Conservation (phyloP, 2,329 filamentous ascomycete genomes). For the Talaromyces sp. region DNA sequence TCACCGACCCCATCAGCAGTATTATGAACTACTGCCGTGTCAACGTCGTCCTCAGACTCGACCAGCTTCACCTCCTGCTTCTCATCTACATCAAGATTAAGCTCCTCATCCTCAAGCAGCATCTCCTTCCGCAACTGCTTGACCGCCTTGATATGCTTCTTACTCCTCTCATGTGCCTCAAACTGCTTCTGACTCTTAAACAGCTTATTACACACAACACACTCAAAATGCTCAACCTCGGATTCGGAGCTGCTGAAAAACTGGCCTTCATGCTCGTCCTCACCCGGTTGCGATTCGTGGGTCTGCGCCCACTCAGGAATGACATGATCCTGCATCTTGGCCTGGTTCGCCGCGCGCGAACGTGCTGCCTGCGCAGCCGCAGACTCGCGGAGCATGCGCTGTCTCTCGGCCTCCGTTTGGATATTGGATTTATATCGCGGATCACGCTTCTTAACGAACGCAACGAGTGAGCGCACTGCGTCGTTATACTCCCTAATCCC, state of each 20-base stretch:
- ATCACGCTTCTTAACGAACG: conserved; percentile 87
- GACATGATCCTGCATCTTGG: conserved; percentile 62
- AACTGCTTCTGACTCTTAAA: conserved; percentile 93
- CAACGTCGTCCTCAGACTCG: background rate
- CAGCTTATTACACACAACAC: conserved; percentile 60
- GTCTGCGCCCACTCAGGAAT: conserved; percentile 70
- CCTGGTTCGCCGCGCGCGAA: conserved; percentile 75
- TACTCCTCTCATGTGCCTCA: conserved; percentile 90
- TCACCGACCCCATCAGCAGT: no score
- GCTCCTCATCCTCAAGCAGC: conserved; percentile 69
- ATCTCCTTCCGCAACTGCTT: conserved; percentile 78
- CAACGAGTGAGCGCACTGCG: conserved; percentile 77
- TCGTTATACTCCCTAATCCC: conserved; percentile 88
- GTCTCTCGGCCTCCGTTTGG: conserved; percentile 75
- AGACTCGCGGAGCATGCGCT: conserved; percentile 71
- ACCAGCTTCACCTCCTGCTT: conserved; percentile 16
- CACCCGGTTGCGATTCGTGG: conserved; percentile 33
- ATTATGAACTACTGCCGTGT: background rate
- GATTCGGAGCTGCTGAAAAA: conserved; percentile 46
- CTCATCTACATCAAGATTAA: conserved; percentile 15
- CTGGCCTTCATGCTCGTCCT: conserved; percentile 42
- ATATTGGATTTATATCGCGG: conserved; percentile 75
- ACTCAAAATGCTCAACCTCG: conserved; percentile 58
- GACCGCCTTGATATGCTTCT: conserved; percentile 87
- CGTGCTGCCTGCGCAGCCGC: conserved; percentile 80